A percentile compares a stretch with the other conserved stretches of the same genome.
Conservation (phyloP, 2,329 filamentous ascomycete genomes). For the Fusarium sp. region DNA sequence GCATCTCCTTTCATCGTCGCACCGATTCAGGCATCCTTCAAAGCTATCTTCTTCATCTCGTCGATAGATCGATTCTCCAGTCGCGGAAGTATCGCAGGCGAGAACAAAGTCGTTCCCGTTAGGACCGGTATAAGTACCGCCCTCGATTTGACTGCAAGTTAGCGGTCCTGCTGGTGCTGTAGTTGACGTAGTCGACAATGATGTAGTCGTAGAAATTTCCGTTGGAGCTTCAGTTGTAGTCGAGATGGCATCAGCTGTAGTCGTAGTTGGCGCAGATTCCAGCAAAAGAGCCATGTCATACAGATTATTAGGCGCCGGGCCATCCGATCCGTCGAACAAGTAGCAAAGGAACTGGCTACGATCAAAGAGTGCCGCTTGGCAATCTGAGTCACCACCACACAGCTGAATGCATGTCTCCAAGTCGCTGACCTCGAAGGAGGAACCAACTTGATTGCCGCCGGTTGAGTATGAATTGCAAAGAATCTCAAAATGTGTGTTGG, state of each 20-base stretch:
- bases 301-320: neutral
- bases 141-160: neutral
- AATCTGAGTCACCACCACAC: fast-evolving
- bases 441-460: neutral
- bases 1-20: neutral
- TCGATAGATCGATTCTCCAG: neutral
- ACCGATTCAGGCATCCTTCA: neutral
- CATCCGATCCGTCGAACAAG: fast-evolving
- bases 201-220: fast-evolving
- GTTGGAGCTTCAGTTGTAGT: neutral
- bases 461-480: neutral
- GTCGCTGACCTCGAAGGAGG: fast-evolving
- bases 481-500: neutral
- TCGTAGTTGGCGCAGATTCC: fast-evolving
- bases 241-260: no score
- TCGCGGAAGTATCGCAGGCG: neutral
- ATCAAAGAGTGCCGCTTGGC: neutral
- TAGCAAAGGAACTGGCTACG: neutral
- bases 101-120: neutral
- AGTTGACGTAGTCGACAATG: neutral
- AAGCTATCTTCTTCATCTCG: neutral
- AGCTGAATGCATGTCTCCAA: fast-evolving
- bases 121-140: neutral
- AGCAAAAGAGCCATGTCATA: neutral
- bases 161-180: neutral